A percentile compares a stretch with the other conserved stretches of the same genome.
phyloP scores from a whole-genome alignment of 306 rosid genomes.

The Lithocarpus polystachyus region DNA sequence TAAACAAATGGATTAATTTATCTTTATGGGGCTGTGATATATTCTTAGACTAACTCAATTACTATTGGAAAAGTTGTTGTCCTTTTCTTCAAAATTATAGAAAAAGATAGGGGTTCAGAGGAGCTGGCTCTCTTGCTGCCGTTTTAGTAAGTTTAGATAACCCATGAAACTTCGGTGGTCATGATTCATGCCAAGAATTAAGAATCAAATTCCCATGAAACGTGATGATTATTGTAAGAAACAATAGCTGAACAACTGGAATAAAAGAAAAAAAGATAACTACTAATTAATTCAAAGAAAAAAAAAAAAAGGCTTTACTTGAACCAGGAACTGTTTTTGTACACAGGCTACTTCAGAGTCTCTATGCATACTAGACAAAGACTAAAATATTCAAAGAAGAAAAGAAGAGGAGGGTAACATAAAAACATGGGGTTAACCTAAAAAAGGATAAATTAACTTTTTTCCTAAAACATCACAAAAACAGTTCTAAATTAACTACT shows the following conservation, averaged over 20 bases:
- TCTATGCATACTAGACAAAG: slow-evolving; percentile 23
- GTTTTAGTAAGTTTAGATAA: slow-evolving; percentile 1
- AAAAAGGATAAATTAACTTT: slow-evolving; percentile 15
- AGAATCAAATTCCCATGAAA: slow-evolving; percentile 37
- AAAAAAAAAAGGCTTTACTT: slow-evolving; percentile 1
- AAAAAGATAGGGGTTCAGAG: slow-evolving; percentile 10
- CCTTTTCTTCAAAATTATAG: slow-evolving; percentile 21
- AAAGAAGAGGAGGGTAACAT: background rate
- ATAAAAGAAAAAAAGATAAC: background rate
- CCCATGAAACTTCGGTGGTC: slow-evolving; percentile 34
- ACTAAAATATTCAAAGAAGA: slow-evolving; percentile 7
- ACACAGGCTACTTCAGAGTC: slow-evolving; percentile 35
- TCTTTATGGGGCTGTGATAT: background rate
- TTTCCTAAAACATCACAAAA: slow-evolving; percentile 28
- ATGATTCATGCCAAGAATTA: slow-evolving; percentile 32
- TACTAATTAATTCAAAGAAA: background rate
- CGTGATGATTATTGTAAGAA: slow-evolving; percentile 22
- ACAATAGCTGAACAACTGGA: slow-evolving; percentile 7
- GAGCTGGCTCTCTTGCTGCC: slow-evolving; percentile 19
- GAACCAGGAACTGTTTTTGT: slow-evolving; percentile 36
- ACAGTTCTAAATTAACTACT: slow-evolving; percentile 4
- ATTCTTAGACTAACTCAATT: slow-evolving; percentile 13
- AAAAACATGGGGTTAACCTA: slow-evolving; percentile 28
- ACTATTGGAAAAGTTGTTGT: slow-evolving; percentile 26
- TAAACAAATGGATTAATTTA: slow-evolving; percentile 14